Evolutionary conservation across 192 early-diverging fungal genomes (phyloP).

Genomic region (Diversispora eburnea): DNA sequence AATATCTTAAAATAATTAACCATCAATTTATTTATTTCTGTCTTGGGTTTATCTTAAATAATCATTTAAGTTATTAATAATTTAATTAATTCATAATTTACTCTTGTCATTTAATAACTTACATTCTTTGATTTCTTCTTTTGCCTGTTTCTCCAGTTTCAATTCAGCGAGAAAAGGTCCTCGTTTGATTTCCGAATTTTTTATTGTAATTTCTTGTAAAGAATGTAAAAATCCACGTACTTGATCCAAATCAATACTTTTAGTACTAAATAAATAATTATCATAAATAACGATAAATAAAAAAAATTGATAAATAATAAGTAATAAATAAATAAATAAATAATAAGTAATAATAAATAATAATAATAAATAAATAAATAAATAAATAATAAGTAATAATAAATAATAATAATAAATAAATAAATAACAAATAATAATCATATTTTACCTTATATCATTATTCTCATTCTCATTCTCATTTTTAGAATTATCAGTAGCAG

Average conservation of each 20-base stretch:
- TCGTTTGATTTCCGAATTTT: constrained; percentile 46
- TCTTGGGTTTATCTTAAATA: not conserved
- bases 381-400: not conserved
- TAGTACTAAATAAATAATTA: no score
- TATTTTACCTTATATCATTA: not conserved
- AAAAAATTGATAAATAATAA: not conserved
- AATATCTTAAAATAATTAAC: constrained; percentile 59
- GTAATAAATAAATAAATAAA: not conserved
- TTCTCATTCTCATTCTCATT: constrained; percentile 32
- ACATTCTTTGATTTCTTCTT: constrained; percentile 33
- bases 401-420: not conserved
- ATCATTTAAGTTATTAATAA: not conserved
- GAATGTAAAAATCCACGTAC: constrained; percentile 40
- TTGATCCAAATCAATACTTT: constrained; percentile 30
- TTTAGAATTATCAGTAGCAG: no score
- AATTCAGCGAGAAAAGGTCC: constrained; percentile 73
- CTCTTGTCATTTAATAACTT: not conserved
- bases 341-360: not conserved
- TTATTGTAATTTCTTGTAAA: constrained; percentile 36
- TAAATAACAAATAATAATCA: not conserved
- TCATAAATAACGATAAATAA: not conserved
- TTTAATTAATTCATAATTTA: no score
- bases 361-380: not conserved
- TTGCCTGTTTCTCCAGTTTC: constrained; percentile 48
- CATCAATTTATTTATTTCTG: not conserved